phyloP scores from a whole-genome alignment of 352 stramenopile genomes.

The Globisporangium nunn region DNA sequence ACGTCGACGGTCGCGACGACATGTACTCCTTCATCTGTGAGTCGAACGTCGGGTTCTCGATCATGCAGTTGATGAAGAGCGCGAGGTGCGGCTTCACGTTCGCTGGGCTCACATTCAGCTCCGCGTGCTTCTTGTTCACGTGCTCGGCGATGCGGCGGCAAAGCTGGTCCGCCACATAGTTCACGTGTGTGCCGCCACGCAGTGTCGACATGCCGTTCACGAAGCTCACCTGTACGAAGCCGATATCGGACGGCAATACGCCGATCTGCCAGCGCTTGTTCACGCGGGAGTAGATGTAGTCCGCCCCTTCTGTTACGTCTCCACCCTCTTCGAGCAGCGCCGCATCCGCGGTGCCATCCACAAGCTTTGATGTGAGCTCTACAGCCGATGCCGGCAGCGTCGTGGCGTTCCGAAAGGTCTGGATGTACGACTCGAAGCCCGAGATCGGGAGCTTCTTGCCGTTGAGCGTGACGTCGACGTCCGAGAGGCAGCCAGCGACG shows the following conservation, averaged over 20 bases:
- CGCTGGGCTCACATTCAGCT: constrained; percentile 86
- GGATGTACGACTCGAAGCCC: constrained; percentile 96
- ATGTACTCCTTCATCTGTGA: constrained; percentile 99
- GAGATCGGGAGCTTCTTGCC: constrained; percentile 80
- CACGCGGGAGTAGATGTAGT: constrained; percentile 91
- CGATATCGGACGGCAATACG: constrained; percentile 84
- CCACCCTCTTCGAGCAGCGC: constrained; percentile 18
- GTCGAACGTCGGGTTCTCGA: constrained; percentile 99
- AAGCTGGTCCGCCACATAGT: constrained; percentile 82
- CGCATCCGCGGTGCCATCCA: neutral
- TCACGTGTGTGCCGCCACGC: constrained; percentile 96
- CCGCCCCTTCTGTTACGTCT: constrained; percentile 49
- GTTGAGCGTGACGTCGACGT: constrained; percentile 92
- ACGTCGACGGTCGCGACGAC: constrained; percentile 85
- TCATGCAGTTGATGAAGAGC: constrained; percentile 98
- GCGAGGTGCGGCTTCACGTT: constrained; percentile 98
- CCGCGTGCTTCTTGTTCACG: constrained; percentile 95
- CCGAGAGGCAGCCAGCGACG: constrained; percentile 94
- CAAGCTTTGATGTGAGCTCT: no score
- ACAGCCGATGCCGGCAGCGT: constrained; percentile 13
- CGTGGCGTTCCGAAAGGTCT: constrained; percentile 76
- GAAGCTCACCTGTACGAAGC: constrained; percentile 97
- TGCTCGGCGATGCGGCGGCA: constrained; percentile 88
- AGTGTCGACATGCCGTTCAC: constrained; percentile 98
- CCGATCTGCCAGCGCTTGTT: constrained; percentile 96